phyloP scores from a whole-genome alignment of 768 basidiomycete species.

The Leccinum sublutescens region DNA sequence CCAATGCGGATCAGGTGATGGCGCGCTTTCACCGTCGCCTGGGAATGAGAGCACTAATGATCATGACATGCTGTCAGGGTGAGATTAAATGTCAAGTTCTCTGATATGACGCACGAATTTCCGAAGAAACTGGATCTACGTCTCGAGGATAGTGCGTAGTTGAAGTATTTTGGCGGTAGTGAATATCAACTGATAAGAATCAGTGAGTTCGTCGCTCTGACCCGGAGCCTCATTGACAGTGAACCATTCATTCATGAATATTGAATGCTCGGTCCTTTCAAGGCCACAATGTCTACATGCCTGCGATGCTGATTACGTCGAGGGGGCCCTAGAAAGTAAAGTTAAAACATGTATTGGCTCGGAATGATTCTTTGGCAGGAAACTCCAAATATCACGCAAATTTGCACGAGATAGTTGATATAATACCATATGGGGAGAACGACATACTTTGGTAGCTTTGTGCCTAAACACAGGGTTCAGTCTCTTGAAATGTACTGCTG shows the following conservation, averaged over 20 bases:
- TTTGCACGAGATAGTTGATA: conserved; percentile 25
- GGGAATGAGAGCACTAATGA: conserved; percentile 45
- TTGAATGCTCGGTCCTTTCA: background rate
- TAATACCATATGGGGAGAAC: background rate
- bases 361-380: conserved; percentile 21
- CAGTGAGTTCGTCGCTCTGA: conserved; percentile 51
- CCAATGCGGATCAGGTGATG: conserved; percentile 54
- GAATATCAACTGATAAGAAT: conserved; percentile 54
- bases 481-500: conserved; percentile 46
- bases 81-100: conserved; percentile 1
- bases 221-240: conserved; percentile 46
- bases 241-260: conserved; percentile 7
- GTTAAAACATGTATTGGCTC: conserved; percentile 53
- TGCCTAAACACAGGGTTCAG: conserved; percentile 49
- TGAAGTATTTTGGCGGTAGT: conserved; percentile 51
- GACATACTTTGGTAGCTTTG: conserved; percentile 50
- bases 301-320: conserved; percentile 76
- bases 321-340: conserved; percentile 66
- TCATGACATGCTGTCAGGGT: conserved; percentile 7
- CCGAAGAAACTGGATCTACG: conserved; percentile 56
- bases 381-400: conserved; percentile 45
- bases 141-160: conserved; percentile 50
- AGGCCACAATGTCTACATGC: conserved; percentile 26
- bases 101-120: conserved; percentile 41
- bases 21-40: conserved; percentile 42